phyloP scores from a whole-genome alignment of 495 filamentous ascomycete species.

The Talaromyces ruber region DNA sequence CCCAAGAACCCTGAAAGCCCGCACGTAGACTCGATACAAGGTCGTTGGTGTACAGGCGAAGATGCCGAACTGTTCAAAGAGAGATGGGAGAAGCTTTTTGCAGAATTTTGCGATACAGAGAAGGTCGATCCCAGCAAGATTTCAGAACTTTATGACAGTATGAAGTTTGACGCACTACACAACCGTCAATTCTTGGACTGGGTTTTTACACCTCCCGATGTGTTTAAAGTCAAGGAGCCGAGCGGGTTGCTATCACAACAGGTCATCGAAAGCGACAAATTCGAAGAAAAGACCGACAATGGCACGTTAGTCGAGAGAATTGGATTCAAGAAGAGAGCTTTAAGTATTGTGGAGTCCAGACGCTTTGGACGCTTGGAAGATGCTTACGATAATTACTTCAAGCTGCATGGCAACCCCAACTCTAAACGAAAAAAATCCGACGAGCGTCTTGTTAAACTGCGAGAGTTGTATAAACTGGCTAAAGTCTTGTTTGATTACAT shows the following conservation, averaged over 20 bases:
- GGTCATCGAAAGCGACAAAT: conserved; percentile 13
- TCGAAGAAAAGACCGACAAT: conserved; percentile 27
- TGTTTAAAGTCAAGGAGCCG: conserved; percentile 39
- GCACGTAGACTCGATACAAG: conserved; percentile 63
- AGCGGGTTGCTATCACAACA: conserved; percentile 9
- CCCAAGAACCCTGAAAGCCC: conserved; percentile 31
- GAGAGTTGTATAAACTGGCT: conserved; percentile 84
- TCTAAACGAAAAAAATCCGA: conserved; percentile 78
- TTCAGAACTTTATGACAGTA: conserved; percentile 94
- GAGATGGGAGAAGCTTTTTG: conserved; percentile 97
- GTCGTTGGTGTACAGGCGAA: conserved; percentile 93
- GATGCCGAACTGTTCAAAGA: conserved; percentile 92
- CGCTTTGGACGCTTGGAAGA: conserved; percentile 38
- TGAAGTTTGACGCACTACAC: conserved; percentile 98
- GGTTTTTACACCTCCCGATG: conserved; percentile 77
- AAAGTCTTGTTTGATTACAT: conserved; percentile 98
- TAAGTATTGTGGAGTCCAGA: conserved; percentile 28
- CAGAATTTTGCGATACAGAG: conserved; percentile 90
- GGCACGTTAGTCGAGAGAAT: conserved; percentile 39
- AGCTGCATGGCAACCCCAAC: conserved; percentile 67
- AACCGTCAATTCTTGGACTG: conserved; percentile 97
- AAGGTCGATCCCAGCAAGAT: conserved; percentile 98
- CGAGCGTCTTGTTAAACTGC: conserved; percentile 72
- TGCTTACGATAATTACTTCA: conserved; percentile 67
- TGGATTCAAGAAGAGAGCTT: conserved; percentile 36